Conservation (phyloP, 2,329 filamentous ascomycete genomes). For the Trichoderma atrobrunneum region DNA sequence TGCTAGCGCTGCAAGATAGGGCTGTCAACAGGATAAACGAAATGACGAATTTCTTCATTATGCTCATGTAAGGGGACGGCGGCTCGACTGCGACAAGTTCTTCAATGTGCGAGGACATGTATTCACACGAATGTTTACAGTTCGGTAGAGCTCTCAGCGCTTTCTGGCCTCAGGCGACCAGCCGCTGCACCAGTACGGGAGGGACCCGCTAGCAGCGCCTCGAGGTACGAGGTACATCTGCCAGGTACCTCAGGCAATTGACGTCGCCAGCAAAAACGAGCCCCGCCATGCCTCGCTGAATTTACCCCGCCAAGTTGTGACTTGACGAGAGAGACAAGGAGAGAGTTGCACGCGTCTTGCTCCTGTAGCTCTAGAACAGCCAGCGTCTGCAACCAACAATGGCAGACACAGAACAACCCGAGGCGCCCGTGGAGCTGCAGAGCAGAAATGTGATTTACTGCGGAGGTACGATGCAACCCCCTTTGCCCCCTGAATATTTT, state of each 20-base stretch:
- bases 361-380: conserved; percentile 24
- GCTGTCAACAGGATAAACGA: neutral
- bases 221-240: neutral
- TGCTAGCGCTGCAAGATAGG: neutral
- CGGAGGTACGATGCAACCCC: conserved; percentile 47
- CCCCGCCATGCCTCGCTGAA: conserved; percentile 21
- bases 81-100: neutral
- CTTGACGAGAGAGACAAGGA: neutral
- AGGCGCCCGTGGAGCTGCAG: conserved; percentile 46
- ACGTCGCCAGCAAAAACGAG: conserved; percentile 7
- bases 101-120: neutral
- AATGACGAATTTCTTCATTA: neutral
- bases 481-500: neutral
- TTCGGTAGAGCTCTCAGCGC: neutral
- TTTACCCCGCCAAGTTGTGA: conserved; percentile 36
- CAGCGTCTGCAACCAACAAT: conserved; percentile 37
- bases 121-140: neutral
- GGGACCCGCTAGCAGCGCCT: neutral
- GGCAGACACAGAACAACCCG: conserved; percentile 53
- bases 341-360: conserved; percentile 29
- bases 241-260: conserved; percentile 1
- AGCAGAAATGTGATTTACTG: conserved; percentile 55
- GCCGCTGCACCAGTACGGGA: neutral
- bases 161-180: conserved; percentile 6
- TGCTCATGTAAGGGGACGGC: neutral